Evolutionary conservation across 1,284 basidiomycete genomes (phyloP).

Genomic region (Somion occarium): DNA sequence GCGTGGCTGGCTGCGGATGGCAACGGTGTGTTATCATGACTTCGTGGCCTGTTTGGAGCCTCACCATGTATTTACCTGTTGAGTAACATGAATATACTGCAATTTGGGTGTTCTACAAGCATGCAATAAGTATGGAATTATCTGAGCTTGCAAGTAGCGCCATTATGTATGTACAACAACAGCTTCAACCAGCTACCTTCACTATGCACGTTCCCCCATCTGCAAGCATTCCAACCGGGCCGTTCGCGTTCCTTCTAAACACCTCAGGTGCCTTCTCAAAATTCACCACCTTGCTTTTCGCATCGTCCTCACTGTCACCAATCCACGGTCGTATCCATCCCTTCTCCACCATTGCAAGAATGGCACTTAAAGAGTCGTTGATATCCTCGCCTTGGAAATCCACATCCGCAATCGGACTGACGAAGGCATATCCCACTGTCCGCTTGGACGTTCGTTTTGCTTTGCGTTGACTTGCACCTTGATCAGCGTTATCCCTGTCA

Average conservation of each 20-base stretch:
- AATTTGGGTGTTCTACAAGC: too few relatives aligned
- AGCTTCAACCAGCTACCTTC: slow-evolving; percentile 17
- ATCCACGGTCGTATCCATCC: slow-evolving; percentile 25
- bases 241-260: slow-evolving; percentile 26
- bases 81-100: too few relatives aligned
- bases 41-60: too few relatives aligned
- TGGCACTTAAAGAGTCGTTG: slow-evolving; percentile 54
- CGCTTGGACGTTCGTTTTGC: slow-evolving; percentile 20
- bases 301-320: slow-evolving; percentile 29
- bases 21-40: too few relatives aligned
- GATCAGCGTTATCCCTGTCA: slow-evolving; percentile 2
- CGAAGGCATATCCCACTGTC: slow-evolving; percentile 69
- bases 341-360: slow-evolving; percentile 43
- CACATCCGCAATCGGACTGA: slow-evolving; percentile 66
- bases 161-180: too few relatives aligned
- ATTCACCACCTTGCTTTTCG: slow-evolving; percentile 32
- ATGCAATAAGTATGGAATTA: too few relatives aligned
- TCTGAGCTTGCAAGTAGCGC: too few relatives aligned
- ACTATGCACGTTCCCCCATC: slow-evolving; percentile 34
- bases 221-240: slow-evolving; percentile 24
- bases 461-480: slow-evolving; percentile 1
- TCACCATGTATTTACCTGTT: too few relatives aligned
- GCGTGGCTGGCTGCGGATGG: too few relatives aligned
- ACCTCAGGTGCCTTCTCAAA: slow-evolving; percentile 60
- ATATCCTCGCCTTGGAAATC: slow-evolving; percentile 78